Base-by-base conservation (phyloP, 2,329 filamentous ascomycete species). In the Microdochium trichocladiopsis region DNA sequence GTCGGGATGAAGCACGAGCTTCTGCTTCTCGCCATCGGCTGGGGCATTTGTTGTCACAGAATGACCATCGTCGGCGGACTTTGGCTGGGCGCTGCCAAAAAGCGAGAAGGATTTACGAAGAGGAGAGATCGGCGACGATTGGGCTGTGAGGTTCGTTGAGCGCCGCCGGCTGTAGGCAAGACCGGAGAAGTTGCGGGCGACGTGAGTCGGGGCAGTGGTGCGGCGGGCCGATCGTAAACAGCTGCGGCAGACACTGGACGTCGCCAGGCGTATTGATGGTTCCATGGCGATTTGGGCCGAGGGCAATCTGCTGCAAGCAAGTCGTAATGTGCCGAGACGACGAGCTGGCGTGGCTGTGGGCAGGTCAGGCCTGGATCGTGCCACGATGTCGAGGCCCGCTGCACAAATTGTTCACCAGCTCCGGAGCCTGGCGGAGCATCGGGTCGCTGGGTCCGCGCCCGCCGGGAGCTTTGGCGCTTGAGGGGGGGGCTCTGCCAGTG, bases 1-100 rank as follows among this genome's bases (percentile, higher is more conserved):
- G 71, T 95, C 84, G 50, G 84, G 78, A 57, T 76, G 76, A 24
- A 95, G 77, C 28, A 73, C 61, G 11, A 58, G 67, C 47, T 61
- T 61, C 47, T 54, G 47, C 45, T 61, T 56, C 45, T 54, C 55
- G 6, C 56, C 52, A 23, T 55, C 50, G 50, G 57, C 36, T 22
- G 59, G 53, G 22, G 60, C 41, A 45, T 48, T 52, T 33, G 57
- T 8, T 18, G 41, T 52, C 8, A 51, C 22, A 48, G 53, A 23
- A 4, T 54, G 23, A 31, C 56, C 51, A 9, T 60, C 55, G 16
- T 63, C 55, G n/a, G 49, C 48, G 25, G 51, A 18, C 53, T 62
- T 60, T 24, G 59, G 14, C 53, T 60, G 56, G 18, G 51, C 56
- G 23, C 47, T 28, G n/a, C 61, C 56, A 48, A 65, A 64, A 21